phyloP scores from a whole-genome alignment of 768 basidiomycete species.

The Leccinellum rugosiceps region DNA sequence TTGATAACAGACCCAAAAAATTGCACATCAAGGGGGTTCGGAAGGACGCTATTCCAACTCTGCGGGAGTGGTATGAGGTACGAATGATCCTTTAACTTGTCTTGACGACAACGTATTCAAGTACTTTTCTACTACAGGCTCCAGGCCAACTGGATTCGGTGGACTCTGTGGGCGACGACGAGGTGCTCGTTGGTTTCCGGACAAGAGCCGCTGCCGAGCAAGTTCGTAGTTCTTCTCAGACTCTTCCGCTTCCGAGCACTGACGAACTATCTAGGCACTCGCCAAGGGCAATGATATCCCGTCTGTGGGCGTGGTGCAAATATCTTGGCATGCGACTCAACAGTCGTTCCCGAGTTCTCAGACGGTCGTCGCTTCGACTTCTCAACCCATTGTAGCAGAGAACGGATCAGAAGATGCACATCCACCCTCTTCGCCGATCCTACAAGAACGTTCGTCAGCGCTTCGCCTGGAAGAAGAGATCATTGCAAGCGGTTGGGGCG shows the following conservation, averaged over 20 bases:
- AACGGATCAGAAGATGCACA: constrained; percentile 25
- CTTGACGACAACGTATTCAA: not conserved
- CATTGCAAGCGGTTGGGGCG: constrained; percentile 68
- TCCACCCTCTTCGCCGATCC: constrained; percentile 14
- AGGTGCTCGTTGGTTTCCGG: constrained; percentile 66
- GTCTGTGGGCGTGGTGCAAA: constrained; percentile 58
- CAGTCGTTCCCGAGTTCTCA: constrained; percentile 20
- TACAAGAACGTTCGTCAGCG: constrained; percentile 26
- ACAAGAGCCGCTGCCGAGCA: constrained; percentile 74
- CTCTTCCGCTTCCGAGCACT: constrained; percentile 1
- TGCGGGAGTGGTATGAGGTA: constrained; percentile 86
- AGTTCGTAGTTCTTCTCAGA: constrained; percentile 38
- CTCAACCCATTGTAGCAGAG: constrained; percentile 22
- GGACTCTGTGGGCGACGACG: constrained; percentile 51
- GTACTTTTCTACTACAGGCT: constrained; percentile 38
- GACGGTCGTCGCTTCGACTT: constrained; percentile 15
- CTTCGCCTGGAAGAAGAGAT: constrained; percentile 56
- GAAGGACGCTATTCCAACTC: constrained; percentile 50
- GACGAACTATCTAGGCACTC: constrained; percentile 48
- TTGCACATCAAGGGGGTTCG: constrained; percentile 69
- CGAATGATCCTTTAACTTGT: constrained; percentile 1
- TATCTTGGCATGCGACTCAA: constrained; percentile 60
- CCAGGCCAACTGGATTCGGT: constrained; percentile 69
- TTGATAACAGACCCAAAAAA: constrained; percentile 86
- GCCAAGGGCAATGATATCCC: constrained; percentile 70